A percentile compares a stretch with the other conserved stretches of the same genome.
Evolutionary conservation across 1,284 basidiomycete species (phyloP).

Genomic region (Stereum hirsutum): DNA sequence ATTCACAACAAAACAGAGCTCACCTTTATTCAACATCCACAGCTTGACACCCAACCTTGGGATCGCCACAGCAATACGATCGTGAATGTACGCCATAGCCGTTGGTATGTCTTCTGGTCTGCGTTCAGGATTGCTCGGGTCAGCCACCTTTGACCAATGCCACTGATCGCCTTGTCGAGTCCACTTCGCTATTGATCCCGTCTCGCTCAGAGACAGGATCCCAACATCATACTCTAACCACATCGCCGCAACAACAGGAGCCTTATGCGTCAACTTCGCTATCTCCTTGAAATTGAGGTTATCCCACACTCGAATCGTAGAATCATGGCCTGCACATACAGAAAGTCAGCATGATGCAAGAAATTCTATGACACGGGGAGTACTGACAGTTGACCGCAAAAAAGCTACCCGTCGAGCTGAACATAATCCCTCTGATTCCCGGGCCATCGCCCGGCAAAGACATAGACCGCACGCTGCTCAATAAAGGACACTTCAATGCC

Average conservation of each 20-base stretch:
- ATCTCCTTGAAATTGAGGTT: constrained; percentile 30
- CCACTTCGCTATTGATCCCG: constrained; percentile 53
- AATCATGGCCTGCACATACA: constrained; percentile 23
- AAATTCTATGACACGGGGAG: constrained; percentile 1
- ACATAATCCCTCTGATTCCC: constrained; percentile 31
- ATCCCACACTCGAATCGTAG: constrained; percentile 48
- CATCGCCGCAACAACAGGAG: constrained; percentile 32
- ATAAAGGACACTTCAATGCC: constrained; percentile 30
- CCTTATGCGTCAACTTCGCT: constrained; percentile 30
- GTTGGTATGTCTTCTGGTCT: constrained; percentile 28
- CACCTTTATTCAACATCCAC: constrained; percentile 55
- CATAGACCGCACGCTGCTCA: constrained; percentile 24
- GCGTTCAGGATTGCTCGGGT: constrained; percentile 29
- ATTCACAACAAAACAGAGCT: constrained; percentile 3
- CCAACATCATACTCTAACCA: constrained; percentile 52
- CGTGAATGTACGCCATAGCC: constrained; percentile 45
- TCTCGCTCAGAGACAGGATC: constrained; percentile 42
- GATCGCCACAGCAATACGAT: constrained; percentile 53
- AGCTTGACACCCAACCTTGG: constrained; percentile 48
- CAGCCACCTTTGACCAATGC: constrained; percentile 46
- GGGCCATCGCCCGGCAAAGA: constrained; percentile 33
- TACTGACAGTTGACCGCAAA: constrained; percentile 42
- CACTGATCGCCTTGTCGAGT: constrained; percentile 36
- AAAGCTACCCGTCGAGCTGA: constrained; percentile 36
- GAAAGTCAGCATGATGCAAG: neutral